A percentile compares a stretch with the other conserved stretches of the same genome.
Conservation (phyloP, 805 yeast species). For the Schizosaccharomyces lindneri region DNA sequence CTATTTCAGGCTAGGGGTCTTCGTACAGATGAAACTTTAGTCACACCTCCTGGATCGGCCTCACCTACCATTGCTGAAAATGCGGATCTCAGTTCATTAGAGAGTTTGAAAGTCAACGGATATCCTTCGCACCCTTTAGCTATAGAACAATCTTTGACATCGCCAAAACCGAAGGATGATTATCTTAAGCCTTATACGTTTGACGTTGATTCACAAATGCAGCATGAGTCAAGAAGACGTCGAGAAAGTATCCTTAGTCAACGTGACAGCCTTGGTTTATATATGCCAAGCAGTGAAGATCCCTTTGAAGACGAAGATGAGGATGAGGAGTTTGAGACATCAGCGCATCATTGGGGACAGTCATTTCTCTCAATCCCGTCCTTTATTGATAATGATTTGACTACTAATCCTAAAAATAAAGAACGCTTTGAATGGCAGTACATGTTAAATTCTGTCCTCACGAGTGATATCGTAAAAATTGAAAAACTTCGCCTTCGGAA, state of each 20-base stretch:
- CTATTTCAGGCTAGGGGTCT: too few species aligned
- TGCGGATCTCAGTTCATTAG: too few species aligned
- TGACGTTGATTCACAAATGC: too few species aligned
- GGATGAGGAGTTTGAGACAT: neutral
- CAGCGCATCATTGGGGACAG: neutral
- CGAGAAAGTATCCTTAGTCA: neutral
- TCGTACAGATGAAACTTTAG: too few species aligned
- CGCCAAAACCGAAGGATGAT: too few species aligned
- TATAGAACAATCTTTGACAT: too few species aligned
- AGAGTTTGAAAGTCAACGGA: too few species aligned
- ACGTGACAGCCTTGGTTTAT: neutral
- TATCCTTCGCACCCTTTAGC: too few species aligned
- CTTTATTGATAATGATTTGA: neutral
- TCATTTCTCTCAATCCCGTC: neutral
- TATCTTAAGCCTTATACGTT: too few species aligned
- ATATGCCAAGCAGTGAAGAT: neutral
- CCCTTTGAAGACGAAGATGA: neutral
- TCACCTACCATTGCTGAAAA: too few species aligned
- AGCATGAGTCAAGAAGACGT: too few species aligned
- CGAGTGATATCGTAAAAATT: slow-evolving; percentile 80
- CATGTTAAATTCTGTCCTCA: slow-evolving; percentile 68
- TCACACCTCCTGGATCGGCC: too few species aligned
- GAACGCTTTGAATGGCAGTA: slow-evolving; percentile 92
- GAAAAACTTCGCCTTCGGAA: slow-evolving; percentile 40
- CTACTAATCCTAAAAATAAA: slow-evolving; percentile 13